Base-by-base conservation (phyloP, 192 early-diverging fungal species). In the Coemansia sp. region DNA sequence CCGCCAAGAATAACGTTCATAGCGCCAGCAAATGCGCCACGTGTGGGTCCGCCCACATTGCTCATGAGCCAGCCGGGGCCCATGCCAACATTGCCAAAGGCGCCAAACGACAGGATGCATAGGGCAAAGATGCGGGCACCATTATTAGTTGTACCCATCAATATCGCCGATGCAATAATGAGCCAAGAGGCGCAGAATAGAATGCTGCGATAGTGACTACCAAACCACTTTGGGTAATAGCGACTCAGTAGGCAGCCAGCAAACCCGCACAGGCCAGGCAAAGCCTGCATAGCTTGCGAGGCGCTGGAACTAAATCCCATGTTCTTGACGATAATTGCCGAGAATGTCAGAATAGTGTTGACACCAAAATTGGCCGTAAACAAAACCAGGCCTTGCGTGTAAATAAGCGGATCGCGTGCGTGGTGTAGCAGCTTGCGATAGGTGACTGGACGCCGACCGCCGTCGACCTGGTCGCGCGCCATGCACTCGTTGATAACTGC, bases 31-130 rank as follows among this genome's bases (percentile, higher is more conserved):
- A 73, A 50, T 1, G 74, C 79, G 44, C 68, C 67, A 21, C 74
- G 70, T 3, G 74, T 81, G 6, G 74, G 74, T 7, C 79, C 79
- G 14, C 79, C 79, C 30, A 76, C 74, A 32, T 81, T 81, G 67
- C 74, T 76, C 74, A 76, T 76, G 42, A 76, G 71, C 74, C 74
- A 81, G 8, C 79, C 79, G 4, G 79, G 79, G 5, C 74, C 79
- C 66, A 81, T 76, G 4, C 66, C 74, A 4, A 76, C 74, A 49
- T 73, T 73, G 60, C 79, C 79, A 63, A 76, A 81, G 50, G 64
- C 53, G 32, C 79, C 79, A 60, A 75, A 76, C 32, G 79, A 75
- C 60, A 81, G 53, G 6, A 81, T 47, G 52, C 79, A 81, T 26
- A 81, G 71, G 3, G 74, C 79, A 62, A 81, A 80, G 30, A 80